Evolutionary conservation across 768 basidiomycete genomes (phyloP).

Genomic region (Leccinum subgranulosum): DNA sequence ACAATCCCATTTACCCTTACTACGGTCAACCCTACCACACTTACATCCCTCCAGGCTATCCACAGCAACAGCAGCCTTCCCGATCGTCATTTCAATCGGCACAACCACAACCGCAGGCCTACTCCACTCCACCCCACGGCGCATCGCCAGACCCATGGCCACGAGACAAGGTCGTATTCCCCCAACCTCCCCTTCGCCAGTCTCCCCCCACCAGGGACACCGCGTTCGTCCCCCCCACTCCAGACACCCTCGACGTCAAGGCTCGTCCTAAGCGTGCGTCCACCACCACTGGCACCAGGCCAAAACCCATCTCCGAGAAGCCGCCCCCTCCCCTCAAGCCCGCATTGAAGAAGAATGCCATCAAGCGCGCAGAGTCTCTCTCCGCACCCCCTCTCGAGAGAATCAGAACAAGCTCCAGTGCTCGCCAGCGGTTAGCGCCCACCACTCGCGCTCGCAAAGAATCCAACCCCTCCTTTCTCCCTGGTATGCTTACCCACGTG

Average conservation of each 20-base stretch:
- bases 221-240: slow-evolving; percentile 26
- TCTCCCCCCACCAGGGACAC: slow-evolving; percentile 10
- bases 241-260: slow-evolving; percentile 24
- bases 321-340: slow-evolving; percentile 49
- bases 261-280: slow-evolving; percentile 36
- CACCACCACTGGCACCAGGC: slow-evolving; percentile 13
- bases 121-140: slow-evolving; percentile 30
- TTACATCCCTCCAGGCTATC: slow-evolving; percentile 31
- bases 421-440: slow-evolving; percentile 29
- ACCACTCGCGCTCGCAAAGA: slow-evolving; percentile 34
- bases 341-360: slow-evolving; percentile 50
- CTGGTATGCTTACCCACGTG: slow-evolving; percentile 20
- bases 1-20: slow-evolving; percentile 44
- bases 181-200: slow-evolving; percentile 22
- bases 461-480: slow-evolving; percentile 34
- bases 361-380: slow-evolving; percentile 25
- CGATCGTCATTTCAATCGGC: not conserved
- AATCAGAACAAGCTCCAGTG: slow-evolving; percentile 42
- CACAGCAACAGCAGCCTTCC: slow-evolving; percentile 1
- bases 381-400: slow-evolving; percentile 31
- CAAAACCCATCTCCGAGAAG: slow-evolving; percentile 24
- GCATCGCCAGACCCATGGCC: slow-evolving; percentile 32
- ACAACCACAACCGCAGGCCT: slow-evolving; percentile 16
- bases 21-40: slow-evolving; percentile 44
- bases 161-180: slow-evolving; percentile 33